Percentiles rank a stretch among this genome's conserved stretches.
Conservation (phyloP, 352 stramenopile genomes). For the Phytophthora tentaculata region DNA sequence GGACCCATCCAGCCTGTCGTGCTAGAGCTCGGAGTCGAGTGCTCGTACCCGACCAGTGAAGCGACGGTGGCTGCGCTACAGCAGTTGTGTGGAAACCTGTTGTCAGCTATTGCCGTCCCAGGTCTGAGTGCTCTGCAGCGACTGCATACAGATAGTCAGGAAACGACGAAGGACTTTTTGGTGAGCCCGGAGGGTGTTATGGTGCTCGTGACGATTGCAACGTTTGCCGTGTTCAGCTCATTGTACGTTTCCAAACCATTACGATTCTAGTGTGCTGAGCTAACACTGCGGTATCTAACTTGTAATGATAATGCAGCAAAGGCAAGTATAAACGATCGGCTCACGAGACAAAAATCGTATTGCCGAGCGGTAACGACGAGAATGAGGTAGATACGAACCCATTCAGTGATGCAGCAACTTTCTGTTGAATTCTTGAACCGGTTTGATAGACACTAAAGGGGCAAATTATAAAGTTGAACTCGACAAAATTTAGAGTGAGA, state of each 20-base stretch:
- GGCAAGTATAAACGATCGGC: constrained; percentile 40
- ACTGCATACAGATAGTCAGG: constrained; percentile 38
- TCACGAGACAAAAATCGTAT: neutral
- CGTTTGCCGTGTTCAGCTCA: constrained; percentile 57
- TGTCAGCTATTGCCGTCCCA: constrained; percentile 65
- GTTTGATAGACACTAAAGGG: too few relatives aligned
- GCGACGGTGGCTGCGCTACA: constrained; percentile 74
- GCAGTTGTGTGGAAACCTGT: constrained; percentile 75
- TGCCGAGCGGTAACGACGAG: neutral
- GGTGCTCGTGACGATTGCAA: constrained; percentile 45
- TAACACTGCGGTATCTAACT: too few relatives aligned
- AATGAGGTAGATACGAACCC: neutral
- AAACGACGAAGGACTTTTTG: constrained; percentile 50
- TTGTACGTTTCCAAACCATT: constrained; percentile 41
- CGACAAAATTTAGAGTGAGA: too few relatives aligned
- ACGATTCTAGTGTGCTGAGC: too few relatives aligned
- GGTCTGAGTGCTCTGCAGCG: constrained; percentile 50
- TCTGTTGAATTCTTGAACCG: neutral
- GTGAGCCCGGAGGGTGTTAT: constrained; percentile 62
- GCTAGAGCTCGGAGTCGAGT: constrained; percentile 73
- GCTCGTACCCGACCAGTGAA: constrained; percentile 71
- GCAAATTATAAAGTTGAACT: too few relatives aligned
- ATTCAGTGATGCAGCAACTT: neutral
- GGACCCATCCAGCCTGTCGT: constrained; percentile 71
- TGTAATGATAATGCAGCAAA: constrained; percentile 38